Conservation (phyloP, 495 filamentous ascomycete genomes). For the Aspergillus conjunctus region DNA sequence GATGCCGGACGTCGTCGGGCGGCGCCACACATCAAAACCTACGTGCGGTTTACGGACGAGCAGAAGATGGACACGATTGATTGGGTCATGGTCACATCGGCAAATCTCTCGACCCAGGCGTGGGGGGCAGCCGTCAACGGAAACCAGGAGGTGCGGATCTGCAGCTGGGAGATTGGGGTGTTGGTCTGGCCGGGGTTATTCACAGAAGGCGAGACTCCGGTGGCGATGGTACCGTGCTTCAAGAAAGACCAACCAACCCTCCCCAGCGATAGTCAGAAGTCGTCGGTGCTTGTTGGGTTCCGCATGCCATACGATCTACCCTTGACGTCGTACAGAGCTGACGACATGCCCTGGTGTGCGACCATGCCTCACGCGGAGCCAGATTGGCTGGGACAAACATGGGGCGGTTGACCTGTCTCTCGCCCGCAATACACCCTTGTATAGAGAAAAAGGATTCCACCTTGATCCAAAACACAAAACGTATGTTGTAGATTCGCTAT, state of each 20-base stretch:
- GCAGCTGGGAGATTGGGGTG: conserved; percentile 85
- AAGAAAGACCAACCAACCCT: conserved; percentile 53
- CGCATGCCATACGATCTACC: conserved; percentile 86
- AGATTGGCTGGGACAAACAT: conserved; percentile 70
- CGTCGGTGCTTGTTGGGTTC: conserved; percentile 57
- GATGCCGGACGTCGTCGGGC: conserved; percentile 70
- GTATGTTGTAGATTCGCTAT: neutral
- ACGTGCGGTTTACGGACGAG: conserved; percentile 65
- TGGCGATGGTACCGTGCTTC: conserved; percentile 71
- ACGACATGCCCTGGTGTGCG: conserved; percentile 79
- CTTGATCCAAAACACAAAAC: neutral
- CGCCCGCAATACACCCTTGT: neutral
- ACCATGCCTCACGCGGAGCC: conserved; percentile 59
- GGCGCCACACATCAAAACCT: conserved; percentile 91
- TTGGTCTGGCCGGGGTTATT: conserved; percentile 80
- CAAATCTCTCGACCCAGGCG: conserved; percentile 86
- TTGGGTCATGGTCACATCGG: conserved; percentile 85
- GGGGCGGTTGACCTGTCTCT: conserved; percentile 32
- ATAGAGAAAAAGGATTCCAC: neutral
- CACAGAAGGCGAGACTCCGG: conserved; percentile 31
- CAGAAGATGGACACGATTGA: conserved; percentile 58
- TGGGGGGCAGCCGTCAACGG: conserved; percentile 69
- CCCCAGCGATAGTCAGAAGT: conserved; percentile 5
- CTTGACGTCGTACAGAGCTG: conserved; percentile 59
- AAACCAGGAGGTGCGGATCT: conserved; percentile 64